Conservation (phyloP, 2,329 filamentous ascomycete genomes). For the Alternaria gansuensis region DNA sequence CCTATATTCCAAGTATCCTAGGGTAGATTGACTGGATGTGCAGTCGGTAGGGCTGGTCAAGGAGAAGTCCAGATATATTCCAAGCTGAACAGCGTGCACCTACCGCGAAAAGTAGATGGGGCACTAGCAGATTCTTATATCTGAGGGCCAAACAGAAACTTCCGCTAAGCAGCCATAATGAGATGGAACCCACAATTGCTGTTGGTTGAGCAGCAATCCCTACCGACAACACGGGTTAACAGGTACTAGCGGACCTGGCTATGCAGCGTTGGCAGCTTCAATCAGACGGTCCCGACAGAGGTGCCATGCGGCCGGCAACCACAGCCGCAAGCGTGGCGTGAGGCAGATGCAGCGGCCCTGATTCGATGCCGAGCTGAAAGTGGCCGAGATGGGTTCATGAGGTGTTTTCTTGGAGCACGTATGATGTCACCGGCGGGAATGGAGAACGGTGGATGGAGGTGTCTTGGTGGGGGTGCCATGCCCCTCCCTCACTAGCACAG, state of each 20-base stretch:
- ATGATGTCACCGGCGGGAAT: constrained; percentile 26
- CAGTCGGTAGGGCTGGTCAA: constrained; percentile 10
- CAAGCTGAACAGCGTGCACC: constrained; percentile 38
- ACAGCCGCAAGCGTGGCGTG: constrained; percentile 21
- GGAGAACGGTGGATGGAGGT: constrained; percentile 10
- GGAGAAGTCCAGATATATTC: constrained; percentile 38
- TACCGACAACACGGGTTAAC: constrained; percentile 25
- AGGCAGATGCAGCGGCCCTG: constrained; percentile 6
- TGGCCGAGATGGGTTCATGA: background rate
- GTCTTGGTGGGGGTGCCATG: constrained; percentile 13
- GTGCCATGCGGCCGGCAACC: constrained; percentile 16
- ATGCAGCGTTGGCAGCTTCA: constrained; percentile 20
- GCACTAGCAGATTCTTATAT: constrained; percentile 41
- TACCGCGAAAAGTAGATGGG: constrained; percentile 29
- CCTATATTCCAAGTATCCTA: constrained; percentile 42
- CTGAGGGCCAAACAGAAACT: constrained; percentile 14
- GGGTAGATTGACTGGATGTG: constrained; percentile 4
- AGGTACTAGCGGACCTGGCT: constrained; percentile 32
- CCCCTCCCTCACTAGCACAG: constrained; percentile 29
- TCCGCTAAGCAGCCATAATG: constrained; percentile 9
- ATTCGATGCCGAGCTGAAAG: background rate
- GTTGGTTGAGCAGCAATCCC: constrained; percentile 30
- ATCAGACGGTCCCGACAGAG: constrained; percentile 21
- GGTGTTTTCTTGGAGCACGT: constrained; percentile 3
- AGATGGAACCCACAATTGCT: constrained; percentile 40